Conservation (phyloP, 2,329 filamentous ascomycete species). For the Cercospora janseana region DNA sequence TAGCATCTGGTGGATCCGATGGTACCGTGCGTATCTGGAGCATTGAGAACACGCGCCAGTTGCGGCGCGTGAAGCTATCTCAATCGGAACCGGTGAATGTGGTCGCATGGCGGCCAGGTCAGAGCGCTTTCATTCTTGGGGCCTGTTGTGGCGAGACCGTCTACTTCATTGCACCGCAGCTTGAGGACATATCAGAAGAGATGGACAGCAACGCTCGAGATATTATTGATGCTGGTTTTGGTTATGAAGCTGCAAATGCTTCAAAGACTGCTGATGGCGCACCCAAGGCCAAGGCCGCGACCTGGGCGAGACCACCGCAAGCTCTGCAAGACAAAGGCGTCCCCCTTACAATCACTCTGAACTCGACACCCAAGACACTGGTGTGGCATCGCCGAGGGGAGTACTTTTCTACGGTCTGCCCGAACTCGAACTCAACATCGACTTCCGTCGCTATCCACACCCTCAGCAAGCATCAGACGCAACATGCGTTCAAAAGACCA, state of each 20-base stretch:
- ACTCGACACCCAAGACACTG: slow-evolving; percentile 69
- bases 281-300: slow-evolving; percentile 70
- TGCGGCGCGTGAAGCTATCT: slow-evolving; percentile 79
- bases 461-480: slow-evolving; percentile 88
- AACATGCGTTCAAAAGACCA: slow-evolving; percentile 82
- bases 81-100: slow-evolving; percentile 76
- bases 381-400: slow-evolving; percentile 93
- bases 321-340: slow-evolving; percentile 75
- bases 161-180: slow-evolving; percentile 70
- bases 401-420: slow-evolving; percentile 89
- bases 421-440: slow-evolving; percentile 62
- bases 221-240: slow-evolving; percentile 84
- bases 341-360: slow-evolving; percentile 74
- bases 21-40: slow-evolving; percentile 91
- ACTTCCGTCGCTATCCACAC: slow-evolving; percentile 92
- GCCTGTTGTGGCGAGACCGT: slow-evolving; percentile 82
- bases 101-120: slow-evolving; percentile 84
- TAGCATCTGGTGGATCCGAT: slow-evolving; percentile 92
- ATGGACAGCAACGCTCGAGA: slow-evolving; percentile 72
- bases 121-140: slow-evolving; percentile 76
- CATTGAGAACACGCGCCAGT: slow-evolving; percentile 76
- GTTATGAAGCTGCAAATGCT: slow-evolving; percentile 72
- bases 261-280: slow-evolving; percentile 50
- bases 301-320: slow-evolving; percentile 76
- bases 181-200: slow-evolving; percentile 32